phyloP scores from a whole-genome alignment of 1,284 basidiomycete species.

The Ganoderma leucocontextum region DNA sequence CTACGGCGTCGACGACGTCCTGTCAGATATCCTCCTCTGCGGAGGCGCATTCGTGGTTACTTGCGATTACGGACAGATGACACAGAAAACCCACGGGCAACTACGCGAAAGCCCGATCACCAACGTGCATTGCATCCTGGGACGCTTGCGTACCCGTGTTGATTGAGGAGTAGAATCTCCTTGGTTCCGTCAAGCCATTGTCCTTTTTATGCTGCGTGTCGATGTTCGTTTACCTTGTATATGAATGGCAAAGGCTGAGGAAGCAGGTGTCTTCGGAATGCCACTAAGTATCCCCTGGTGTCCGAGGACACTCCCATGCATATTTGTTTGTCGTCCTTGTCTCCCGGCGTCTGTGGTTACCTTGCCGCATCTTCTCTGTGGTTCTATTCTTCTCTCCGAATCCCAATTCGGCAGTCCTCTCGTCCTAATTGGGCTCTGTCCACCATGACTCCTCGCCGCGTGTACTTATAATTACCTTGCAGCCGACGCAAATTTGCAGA shows the following conservation, averaged over 20 bases:
- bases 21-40: not conserved
- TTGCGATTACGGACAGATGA: not conserved
- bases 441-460: not conserved
- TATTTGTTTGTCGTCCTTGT: not conserved
- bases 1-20: not conserved
- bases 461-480: constrained; percentile 5
- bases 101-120: not conserved
- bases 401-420: not conserved
- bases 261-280: not conserved
- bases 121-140: not conserved
- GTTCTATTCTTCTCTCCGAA: not conserved
- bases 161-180: not conserved
- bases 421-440: not conserved
- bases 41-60: not conserved
- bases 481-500: constrained; percentile 37
- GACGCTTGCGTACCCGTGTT: not conserved
- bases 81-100: not conserved
- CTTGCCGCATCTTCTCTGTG: not conserved
- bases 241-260: not conserved
- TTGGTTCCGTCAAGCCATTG: not conserved
- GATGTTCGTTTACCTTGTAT: not conserved
- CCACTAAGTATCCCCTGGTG: not conserved
- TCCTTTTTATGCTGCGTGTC: not conserved
- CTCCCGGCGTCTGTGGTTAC: not conserved
- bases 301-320: not conserved